Evolutionary conservation across 2,329 filamentous ascomycete genomes (phyloP), one percentile per base, ranked within the genome.

Genomic region (Mycosphaerella arachidis): DNA sequence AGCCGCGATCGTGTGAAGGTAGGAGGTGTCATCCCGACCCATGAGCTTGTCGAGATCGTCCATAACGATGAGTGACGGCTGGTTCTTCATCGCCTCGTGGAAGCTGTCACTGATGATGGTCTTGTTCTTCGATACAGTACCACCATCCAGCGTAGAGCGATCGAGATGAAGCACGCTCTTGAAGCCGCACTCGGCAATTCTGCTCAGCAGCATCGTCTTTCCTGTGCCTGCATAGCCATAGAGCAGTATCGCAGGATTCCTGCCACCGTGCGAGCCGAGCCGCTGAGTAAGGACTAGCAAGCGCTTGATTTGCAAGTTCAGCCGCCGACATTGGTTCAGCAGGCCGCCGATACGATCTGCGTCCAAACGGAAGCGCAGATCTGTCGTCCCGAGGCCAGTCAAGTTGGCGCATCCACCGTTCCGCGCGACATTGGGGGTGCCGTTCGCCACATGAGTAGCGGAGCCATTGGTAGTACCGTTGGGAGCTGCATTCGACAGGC

Each of bases 151-250:
- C 53, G 66, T 67, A 16, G 80, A 76, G 6, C 78, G 77, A 57
- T 82, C 78, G 56, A 92, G 77, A 57, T 78, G 82, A 65, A 89
- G 82, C 0, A 92, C 84, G 45, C 83, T 84, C 24, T 84, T 85
- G 90, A 91, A 96, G 59, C 81, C 82, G 6, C 79, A 81, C 33
- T 73, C 63, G 8, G 86, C 83, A 20, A 97, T 79, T 33, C 84
- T 83, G 16, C 87, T 74, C 1, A 97, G 77, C 0, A 97, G 78
- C 64, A 89, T 81, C 0, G 86, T 88, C 76, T 97, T 97, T 27
- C 93, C 93, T 0, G 90, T 95, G 10, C 93, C 92, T 63, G 85
- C 84, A 18, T 90, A 87, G 13, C 93, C 93, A 71, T 95, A 87
- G 4, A 97, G 79, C 27, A 94, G 81, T 37, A 94, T 82, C 0